Evolutionary conservation across 179 eudicot genomes (phyloP).

Genomic region (Spergularia azorica): DNA sequence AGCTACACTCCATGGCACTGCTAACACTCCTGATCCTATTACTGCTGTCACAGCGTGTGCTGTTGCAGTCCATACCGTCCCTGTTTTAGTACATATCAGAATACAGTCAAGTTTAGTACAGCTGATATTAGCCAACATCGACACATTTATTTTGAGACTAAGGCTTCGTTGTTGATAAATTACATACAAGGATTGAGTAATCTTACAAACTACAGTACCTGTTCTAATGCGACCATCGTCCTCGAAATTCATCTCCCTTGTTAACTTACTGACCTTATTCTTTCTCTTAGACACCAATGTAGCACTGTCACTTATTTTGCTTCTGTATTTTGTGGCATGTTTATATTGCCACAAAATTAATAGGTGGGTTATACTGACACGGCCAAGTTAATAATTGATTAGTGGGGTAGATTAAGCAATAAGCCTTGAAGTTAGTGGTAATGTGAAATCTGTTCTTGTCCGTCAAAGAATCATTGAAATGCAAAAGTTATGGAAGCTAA

Average conservation of each 20-base stretch:
- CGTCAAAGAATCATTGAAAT: conserved; percentile 2
- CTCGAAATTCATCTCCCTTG: conserved; percentile 18
- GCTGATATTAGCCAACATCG: neutral
- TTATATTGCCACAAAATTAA: neutral
- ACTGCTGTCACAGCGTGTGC: conserved; percentile 64
- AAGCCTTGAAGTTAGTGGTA: neutral
- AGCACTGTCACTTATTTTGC: neutral
- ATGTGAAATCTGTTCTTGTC: neutral
- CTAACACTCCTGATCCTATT: conserved; percentile 59
- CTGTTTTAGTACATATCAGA: conserved; percentile 17
- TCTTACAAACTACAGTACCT: conserved; percentile 12
- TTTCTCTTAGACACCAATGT: neutral
- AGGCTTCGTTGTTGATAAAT: neutral
- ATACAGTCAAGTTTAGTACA: no score
- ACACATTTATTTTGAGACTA: neutral
- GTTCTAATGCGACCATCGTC: conserved; percentile 30
- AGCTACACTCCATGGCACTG: conserved; percentile 60
- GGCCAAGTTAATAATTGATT: conserved; percentile 15
- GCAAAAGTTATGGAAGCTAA: neutral
- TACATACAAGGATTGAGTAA: neutral
- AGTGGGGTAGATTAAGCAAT: conserved; percentile 9
- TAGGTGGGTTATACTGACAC: conserved; percentile 11
- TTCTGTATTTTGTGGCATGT: neutral
- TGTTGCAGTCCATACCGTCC: conserved; percentile 56
- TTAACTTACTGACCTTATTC: neutral